Evolutionary conservation across 2,329 filamentous ascomycete species (phyloP).

Genomic region (Rhinocladiella mackenziei): DNA sequence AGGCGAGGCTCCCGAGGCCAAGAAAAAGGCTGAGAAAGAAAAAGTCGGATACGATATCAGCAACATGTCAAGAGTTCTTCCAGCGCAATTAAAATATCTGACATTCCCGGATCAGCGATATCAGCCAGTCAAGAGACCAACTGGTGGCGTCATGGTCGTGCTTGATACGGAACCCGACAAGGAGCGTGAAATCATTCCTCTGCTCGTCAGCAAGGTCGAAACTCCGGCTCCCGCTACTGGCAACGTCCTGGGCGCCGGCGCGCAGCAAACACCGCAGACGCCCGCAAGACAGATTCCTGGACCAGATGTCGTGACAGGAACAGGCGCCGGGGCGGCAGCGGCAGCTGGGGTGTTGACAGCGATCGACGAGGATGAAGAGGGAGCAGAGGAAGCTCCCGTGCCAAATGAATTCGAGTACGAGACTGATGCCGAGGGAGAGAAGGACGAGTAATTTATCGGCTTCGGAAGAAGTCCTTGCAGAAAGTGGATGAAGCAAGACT

Average conservation of each 20-base stretch:
- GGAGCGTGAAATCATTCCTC: slow-evolving; percentile 75
- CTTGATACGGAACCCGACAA: slow-evolving; percentile 77
- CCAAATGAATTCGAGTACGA: slow-evolving; percentile 47
- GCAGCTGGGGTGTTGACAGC: slow-evolving; percentile 78
- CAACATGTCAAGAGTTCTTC: slow-evolving; percentile 94
- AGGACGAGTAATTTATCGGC: no score
- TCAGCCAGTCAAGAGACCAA: slow-evolving; percentile 90
- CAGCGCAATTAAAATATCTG: slow-evolving; percentile 89
- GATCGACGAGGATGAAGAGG: slow-evolving; percentile 66
- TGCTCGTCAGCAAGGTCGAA: slow-evolving; percentile 77
- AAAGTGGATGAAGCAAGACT: no score
- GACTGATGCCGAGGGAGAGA: slow-evolving; percentile 33
- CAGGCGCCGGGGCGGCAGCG: slow-evolving; percentile 57
- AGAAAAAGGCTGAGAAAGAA: slow-evolving; percentile 93
- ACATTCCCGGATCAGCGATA: slow-evolving; percentile 88
- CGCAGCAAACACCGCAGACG: slow-evolving; percentile 28
- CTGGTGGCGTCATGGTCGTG: slow-evolving; percentile 88
- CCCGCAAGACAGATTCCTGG: slow-evolving; percentile 31
- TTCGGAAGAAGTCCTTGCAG: no score
- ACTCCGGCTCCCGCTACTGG: slow-evolving; percentile 30
- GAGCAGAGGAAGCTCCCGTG: slow-evolving; percentile 46
- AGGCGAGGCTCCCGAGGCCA: slow-evolving; percentile 54
- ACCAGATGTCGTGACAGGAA: slow-evolving; percentile 40
- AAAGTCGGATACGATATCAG: slow-evolving; percentile 94
- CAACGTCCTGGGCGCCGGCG: slow-evolving; percentile 23